These are phyloP conservation scores for Talaromyces sp. DNA, from an alignment of 2,329 filamentous ascomycete species.

Conservation along the genomic window DNA sequence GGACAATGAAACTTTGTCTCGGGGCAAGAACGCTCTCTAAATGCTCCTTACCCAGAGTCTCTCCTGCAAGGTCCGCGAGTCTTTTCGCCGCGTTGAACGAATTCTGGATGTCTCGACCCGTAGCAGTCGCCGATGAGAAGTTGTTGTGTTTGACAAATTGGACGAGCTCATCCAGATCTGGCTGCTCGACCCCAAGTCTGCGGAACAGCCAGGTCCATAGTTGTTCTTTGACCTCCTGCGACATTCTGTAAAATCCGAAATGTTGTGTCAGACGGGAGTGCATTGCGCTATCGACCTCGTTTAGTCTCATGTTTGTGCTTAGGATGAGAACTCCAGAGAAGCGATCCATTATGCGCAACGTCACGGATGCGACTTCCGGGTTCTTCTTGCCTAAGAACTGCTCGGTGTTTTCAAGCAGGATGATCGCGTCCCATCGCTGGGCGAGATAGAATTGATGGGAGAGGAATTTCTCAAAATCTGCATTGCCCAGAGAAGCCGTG, in stretches of 20 bases:
- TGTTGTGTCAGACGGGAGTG: neutral
- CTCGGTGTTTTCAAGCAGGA: neutral
- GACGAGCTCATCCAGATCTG: neutral
- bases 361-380: neutral
- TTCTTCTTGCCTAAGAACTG: neutral
- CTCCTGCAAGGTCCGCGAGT: neutral
- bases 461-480: neutral
- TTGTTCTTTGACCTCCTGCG: neutral
- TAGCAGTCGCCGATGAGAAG: neutral
- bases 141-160: neutral
- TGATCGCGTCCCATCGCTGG: neutral
- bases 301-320: neutral
- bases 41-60: neutral
- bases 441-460: neutral
- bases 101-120: neutral
- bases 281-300: neutral
- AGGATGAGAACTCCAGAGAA: neutral
- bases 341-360: neutral
- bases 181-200: neutral
- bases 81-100: neutral
- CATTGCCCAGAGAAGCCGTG: neutral
- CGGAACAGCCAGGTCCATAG: neutral
- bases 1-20: neutral
- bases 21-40: neutral
- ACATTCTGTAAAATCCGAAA: neutral